These are phyloP conservation scores for Starmerella bacillaris DNA, from an alignment of 805 yeast genomes.

Conservation along the genomic window DNA sequence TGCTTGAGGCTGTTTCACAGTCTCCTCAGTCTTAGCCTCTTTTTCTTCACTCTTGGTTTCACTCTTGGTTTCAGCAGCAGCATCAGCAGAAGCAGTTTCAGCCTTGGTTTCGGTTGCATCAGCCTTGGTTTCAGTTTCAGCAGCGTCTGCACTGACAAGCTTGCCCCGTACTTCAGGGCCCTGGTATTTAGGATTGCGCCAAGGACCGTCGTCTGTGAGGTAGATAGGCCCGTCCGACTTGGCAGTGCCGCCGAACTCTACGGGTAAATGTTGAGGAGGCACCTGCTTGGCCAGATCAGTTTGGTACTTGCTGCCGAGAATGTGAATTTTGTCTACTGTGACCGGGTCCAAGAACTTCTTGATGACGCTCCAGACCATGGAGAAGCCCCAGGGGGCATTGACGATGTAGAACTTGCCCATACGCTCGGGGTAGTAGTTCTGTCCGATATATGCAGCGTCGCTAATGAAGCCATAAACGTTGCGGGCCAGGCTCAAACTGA, in stretches of 20 bases:
- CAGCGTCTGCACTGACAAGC: too few species aligned
- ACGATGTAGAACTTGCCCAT: conserved; percentile 95
- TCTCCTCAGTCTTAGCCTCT: too few species aligned
- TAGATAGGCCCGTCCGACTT: conserved; percentile 50
- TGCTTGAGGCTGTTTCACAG: too few species aligned
- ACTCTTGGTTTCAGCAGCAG: too few species aligned
- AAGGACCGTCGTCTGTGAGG: conserved; percentile 85
- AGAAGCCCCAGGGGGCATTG: conserved; percentile 94
- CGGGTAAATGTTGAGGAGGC: conserved; percentile 82
- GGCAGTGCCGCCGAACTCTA: conserved; percentile 74
- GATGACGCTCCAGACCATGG: conserved; percentile 79
- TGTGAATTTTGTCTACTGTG: conserved; percentile 85
- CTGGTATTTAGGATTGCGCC: conserved; percentile 77
- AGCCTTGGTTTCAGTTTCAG: conserved; percentile 3
- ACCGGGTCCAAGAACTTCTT: conserved; percentile 95
- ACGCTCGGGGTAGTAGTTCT: conserved; percentile 95
- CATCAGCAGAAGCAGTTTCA: too few species aligned
- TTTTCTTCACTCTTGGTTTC: too few species aligned
- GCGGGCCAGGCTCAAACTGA: conserved; percentile 65
- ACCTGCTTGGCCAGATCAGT: conserved; percentile 78
- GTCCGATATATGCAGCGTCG: conserved; percentile 89
- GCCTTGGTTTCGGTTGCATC: too few species aligned
- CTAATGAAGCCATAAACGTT: conserved; percentile 75
- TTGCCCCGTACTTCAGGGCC: conserved; percentile 99
- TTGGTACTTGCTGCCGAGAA: conserved; percentile 61